Percentiles rank a stretch among this genome's conserved stretches.
Conservation (phyloP, 257 asterid genomes). For the Petrea volubilis region DNA sequence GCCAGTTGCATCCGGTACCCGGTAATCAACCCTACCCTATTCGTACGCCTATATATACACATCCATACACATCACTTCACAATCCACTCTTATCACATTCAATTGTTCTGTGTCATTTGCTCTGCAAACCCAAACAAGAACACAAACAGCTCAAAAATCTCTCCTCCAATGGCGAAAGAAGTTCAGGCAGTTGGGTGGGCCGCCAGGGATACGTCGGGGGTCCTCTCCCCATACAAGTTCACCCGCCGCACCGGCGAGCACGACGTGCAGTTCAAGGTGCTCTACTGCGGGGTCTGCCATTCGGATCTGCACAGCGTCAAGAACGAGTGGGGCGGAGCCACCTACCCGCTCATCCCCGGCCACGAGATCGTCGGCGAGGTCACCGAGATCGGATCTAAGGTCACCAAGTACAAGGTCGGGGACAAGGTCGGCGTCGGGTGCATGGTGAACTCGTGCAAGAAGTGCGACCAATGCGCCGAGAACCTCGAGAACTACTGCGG, state of each 20-base stretch:
- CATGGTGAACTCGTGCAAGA: conserved; percentile 36
- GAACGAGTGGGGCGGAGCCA: conserved; percentile 13
- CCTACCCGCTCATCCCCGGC: conserved; percentile 27
- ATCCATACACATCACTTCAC: too few relatives aligned
- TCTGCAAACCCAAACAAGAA: too few relatives aligned
- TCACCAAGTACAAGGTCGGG: conserved; percentile 29
- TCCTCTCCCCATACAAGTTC: conserved; percentile 24
- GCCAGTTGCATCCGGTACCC: too few relatives aligned
- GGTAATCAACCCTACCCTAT: too few relatives aligned
- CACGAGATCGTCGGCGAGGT: conserved; percentile 29
- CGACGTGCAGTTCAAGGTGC: conserved; percentile 24
- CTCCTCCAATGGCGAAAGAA: background rate
- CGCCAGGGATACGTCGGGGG: conserved; percentile 19
- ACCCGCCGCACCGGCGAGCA: conserved; percentile 17
- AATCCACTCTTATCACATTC: too few relatives aligned
- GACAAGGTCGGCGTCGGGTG: conserved; percentile 47
- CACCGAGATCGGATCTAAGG: conserved; percentile 40
- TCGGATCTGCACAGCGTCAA: conserved; percentile 23
- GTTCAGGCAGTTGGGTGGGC: conserved; percentile 27
- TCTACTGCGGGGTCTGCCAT: conserved; percentile 34
- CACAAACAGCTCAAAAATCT: too few relatives aligned
- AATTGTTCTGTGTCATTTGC: too few relatives aligned
- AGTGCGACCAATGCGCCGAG: conserved; percentile 32
- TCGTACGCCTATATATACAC: too few relatives aligned
- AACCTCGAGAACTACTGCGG: conserved; percentile 24